Base-by-base conservation (phyloP, 495 filamentous ascomycete genomes). In the Xanthoparmelia taractica region DNA sequence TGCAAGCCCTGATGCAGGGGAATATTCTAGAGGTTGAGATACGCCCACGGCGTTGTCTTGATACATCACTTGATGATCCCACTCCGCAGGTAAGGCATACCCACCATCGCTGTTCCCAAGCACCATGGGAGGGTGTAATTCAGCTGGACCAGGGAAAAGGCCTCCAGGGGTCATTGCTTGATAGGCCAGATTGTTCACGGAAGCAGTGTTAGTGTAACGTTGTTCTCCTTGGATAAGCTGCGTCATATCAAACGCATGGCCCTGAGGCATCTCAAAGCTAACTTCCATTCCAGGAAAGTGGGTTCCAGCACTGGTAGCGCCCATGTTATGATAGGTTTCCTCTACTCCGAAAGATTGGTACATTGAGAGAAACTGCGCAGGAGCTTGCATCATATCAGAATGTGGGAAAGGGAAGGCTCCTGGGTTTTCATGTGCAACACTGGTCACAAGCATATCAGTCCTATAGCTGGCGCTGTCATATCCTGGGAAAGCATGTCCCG, bases 311-410 rank as follows among this genome's bases (percentile, higher is more conserved):
- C 34, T 65, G 47, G 63, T 37, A 33, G 57, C 58, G 27, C 63
- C 37, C 23, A 48, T 43, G 59, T 57, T 48, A 48, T 33, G 60
- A 38, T 52, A 57, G 29, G 56, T 52, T 50, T 57, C 25, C n/a
- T 58, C 45, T 41, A 62, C 52, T 63, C 66, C 63, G 63, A 52
- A 43, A 41, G 63, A 33, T n/a, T 63, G 64, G 58, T 61, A 66
- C 59, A 63, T 33, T 25, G 31, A 37, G 47, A 47, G 18, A 29
- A 38, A n/a, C 31, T 41, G 66, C 10, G 58, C 34, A 52, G 60
- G 58, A 66, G 59, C 36, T 59, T 59, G 63, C 57, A 65, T 60
- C 55, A 63, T 57, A 63, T 52, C 58, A 64, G 60, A 59, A 57
- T 61, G 33, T 6, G 63, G 60, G 48, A 63, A 52, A 63, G 63